Evolutionary conservation across 768 basidiomycete genomes (phyloP), one percentile per base, ranked within the genome.

Genomic region (Pleurotus pulmonarius): DNA sequence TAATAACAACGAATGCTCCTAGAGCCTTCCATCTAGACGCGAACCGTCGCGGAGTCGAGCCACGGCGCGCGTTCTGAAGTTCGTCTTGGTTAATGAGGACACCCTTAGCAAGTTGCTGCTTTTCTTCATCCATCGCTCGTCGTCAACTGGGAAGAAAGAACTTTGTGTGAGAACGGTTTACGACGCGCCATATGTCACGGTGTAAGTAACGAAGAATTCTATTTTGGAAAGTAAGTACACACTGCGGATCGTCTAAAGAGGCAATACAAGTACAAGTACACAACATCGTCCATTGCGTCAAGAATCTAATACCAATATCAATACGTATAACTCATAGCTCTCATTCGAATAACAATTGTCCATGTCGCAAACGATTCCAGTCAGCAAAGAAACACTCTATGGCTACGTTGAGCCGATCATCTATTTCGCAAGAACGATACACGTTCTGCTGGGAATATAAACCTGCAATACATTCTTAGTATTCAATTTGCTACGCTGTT

Each of bases 361-460:
- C 29, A 34, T 34, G 29, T 34, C 29, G 29, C 11, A 8, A 34
- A 34, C 9, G 29, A 3, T 34, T 34, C 29, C 29, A 34, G 29
- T 34, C 29, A 11, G 29, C 29, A 34, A 34, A 29, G 29, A 29
- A 29, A 29, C 7, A 29, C 29, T 29, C 29, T 29, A 29, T 8
- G 29, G 29, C 29, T 29, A 9, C 29, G 11, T 29, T 29, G 29
- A 29, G 29, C 29, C 26, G 1, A 34, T 34, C 9, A 34, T 34
- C 15, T 62, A 63, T 62, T 80, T 86, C 29, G 77, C 83, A 26
- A 91, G 79, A 46, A 91, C 80, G 55, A 91, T 71, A 64, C 80
- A 82, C 11, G 83, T 84, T 61, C 88, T 80, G 11, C 81, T 73
- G 15, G 88, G 88, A 49, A 87, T 78, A 65, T 91, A 91, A 20